Percentiles rank a stretch among this genome's conserved stretches.
Conservation (phyloP, 225 moss, liverwort and hornwort genomes). For the Takakia lepidozioides region DNA sequence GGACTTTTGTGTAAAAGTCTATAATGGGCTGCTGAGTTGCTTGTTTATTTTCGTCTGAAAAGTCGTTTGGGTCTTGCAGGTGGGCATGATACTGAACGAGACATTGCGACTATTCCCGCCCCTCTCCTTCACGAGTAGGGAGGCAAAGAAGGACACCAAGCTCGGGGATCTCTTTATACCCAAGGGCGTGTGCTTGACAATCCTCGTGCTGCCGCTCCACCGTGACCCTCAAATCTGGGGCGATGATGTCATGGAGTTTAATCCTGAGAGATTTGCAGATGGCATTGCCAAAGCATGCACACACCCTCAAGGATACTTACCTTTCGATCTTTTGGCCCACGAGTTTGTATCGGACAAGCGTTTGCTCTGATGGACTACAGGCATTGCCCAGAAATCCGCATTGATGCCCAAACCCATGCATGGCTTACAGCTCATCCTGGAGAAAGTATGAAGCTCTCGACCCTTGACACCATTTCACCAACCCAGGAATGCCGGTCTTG, state of each 20-base stretch:
- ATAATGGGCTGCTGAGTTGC: not conserved
- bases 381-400: slow-evolving; percentile 27
- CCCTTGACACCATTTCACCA: no score
- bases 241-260: slow-evolving; percentile 45
- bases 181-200: slow-evolving; percentile 42
- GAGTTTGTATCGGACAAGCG: slow-evolving; percentile 63
- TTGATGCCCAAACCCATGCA: slow-evolving; percentile 33
- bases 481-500: no score
- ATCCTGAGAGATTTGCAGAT: slow-evolving; percentile 57
- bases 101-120: slow-evolving; percentile 52
- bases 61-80: no score
- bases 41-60: no score
- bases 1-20: not conserved
- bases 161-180: slow-evolving; percentile 47
- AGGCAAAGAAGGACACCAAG: slow-evolving; percentile 38
- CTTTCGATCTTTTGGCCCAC: slow-evolving; percentile 65
- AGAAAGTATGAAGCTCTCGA: no score
- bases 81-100: slow-evolving; percentile 71
- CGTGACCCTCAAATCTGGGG: slow-evolving; percentile 64
- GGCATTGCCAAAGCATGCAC: slow-evolving; percentile 30
- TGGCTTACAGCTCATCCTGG: slow-evolving; percentile 34
- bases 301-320: slow-evolving; percentile 52
- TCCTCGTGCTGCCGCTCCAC: slow-evolving; percentile 44
- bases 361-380: slow-evolving; percentile 65
- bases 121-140: slow-evolving; percentile 25